Conservation (phyloP, 345 rosid species). For the Corchorus olitorius region DNA sequence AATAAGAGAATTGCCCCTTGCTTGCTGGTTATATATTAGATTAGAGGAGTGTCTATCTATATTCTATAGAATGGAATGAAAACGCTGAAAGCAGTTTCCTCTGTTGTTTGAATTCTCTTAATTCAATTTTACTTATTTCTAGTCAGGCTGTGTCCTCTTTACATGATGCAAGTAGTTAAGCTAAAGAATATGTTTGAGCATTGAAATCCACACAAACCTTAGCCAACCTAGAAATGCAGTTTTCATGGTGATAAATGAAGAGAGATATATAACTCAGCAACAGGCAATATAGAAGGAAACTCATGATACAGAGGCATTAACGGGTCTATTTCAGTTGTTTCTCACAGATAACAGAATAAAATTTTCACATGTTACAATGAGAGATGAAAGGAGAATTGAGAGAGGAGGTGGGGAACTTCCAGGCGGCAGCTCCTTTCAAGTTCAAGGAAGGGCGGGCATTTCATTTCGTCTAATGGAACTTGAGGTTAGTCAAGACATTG, state of each 20-base stretch:
- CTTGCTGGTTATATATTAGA: neutral
- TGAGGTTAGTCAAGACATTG: slow-evolving; percentile 90
- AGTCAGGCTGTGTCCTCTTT: too few species aligned
- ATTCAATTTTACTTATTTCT: neutral
- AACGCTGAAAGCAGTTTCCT: neutral
- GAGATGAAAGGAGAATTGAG: slow-evolving; percentile 22
- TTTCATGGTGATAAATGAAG: neutral
- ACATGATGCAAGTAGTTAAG: too few species aligned
- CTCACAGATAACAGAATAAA: slow-evolving; percentile 40
- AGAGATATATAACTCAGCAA: neutral
- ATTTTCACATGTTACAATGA: slow-evolving; percentile 52
- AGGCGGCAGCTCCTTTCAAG: neutral
- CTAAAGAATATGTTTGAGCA: too few species aligned
- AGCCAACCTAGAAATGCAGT: too few species aligned
- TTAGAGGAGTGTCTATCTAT: neutral
- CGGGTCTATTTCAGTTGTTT: slow-evolving; percentile 30
- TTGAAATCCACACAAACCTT: too few species aligned
- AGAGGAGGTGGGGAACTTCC: slow-evolving; percentile 6
- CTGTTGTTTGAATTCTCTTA: neutral
- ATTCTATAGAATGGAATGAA: neutral
- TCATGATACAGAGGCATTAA: slow-evolving; percentile 2
- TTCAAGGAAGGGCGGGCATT: neutral
- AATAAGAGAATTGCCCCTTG: too few species aligned
- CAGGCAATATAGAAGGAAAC: neutral
- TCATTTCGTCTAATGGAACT: slow-evolving; percentile 65